These are phyloP conservation scores for Penicillium sp. DNA, from an alignment of 2,329 filamentous ascomycete genomes.

Conservation along the genomic window DNA sequence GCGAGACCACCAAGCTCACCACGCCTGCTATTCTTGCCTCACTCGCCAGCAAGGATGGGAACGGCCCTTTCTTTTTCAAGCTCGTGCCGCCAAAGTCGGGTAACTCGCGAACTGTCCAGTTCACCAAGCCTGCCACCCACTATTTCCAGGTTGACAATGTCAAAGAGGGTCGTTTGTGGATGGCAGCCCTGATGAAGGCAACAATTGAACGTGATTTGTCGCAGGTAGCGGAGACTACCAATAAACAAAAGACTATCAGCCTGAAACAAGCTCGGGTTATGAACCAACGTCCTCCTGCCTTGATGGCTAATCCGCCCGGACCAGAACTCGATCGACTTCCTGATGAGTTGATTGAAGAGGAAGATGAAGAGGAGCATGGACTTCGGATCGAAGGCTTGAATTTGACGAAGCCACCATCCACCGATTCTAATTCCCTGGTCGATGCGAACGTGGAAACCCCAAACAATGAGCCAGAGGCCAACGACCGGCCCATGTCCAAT, in stretches of 20 bases:
- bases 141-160: conserved; percentile 96
- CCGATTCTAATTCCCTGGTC: conserved; percentile 16
- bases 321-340: conserved; percentile 16
- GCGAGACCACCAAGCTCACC: conserved; percentile 38
- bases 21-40: conserved; percentile 36
- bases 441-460: conserved; percentile 19
- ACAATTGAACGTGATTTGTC: conserved; percentile 90
- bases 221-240: conserved; percentile 82
- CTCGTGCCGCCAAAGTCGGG: conserved; percentile 87
- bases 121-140: conserved; percentile 95
- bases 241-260: conserved; percentile 96
- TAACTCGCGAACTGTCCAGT: conserved; percentile 88
- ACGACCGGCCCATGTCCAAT: conserved; percentile 19
- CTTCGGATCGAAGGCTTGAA: conserved; percentile 36
- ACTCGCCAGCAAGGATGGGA: conserved; percentile 49
- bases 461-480: not conserved
- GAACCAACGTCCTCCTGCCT: conserved; percentile 84
- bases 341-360: conserved; percentile 23
- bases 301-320: conserved; percentile 66
- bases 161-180: conserved; percentile 88
- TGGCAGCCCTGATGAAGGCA: conserved; percentile 98
- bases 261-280: conserved; percentile 84
- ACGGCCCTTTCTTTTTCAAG: conserved; percentile 96
- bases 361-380: conserved; percentile 32
- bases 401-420: conserved; percentile 31